Evolutionary conservation across 2,329 filamentous ascomycete genomes (phyloP).

Genomic region (Fusarium longipes): DNA sequence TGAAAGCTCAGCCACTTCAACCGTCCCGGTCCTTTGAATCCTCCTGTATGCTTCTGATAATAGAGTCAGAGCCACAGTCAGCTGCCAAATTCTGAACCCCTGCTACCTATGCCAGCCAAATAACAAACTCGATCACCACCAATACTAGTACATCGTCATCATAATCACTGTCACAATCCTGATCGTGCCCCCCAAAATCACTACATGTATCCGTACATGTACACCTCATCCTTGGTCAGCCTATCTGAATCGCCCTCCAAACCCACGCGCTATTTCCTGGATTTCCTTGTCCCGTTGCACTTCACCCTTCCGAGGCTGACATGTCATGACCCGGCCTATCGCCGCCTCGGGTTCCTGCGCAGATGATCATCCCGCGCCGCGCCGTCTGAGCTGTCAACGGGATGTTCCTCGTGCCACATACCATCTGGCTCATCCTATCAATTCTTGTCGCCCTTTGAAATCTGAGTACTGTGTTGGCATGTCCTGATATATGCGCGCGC

Average conservation of each 20-base stretch:
- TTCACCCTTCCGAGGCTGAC: constrained; percentile 15
- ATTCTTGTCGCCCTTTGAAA: constrained; percentile 13
- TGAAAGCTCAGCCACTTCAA: constrained; percentile 11
- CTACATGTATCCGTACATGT: constrained; percentile 12
- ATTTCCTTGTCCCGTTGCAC: constrained; percentile 9
- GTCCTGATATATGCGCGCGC: constrained; percentile 25
- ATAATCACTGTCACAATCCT: constrained; percentile 14
- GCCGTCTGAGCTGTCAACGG: constrained; percentile 43
- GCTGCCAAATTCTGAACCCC: constrained; percentile 9
- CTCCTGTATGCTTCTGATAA: neutral
- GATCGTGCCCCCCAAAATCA: constrained; percentile 14
- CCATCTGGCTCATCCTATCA: constrained; percentile 37
- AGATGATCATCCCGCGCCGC: constrained; percentile 46
- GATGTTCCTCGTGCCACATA: constrained; percentile 25
- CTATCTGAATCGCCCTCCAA: neutral
- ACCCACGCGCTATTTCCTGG: constrained; percentile 42
- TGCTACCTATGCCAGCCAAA: constrained; percentile 13
- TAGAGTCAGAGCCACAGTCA: constrained; percentile 3
- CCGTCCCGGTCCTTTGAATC: neutral
- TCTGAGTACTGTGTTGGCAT: constrained; percentile 14
- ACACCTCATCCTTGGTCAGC: neutral
- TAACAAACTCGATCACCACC: constrained; percentile 15
- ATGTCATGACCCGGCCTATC: constrained; percentile 38
- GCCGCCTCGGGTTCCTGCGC: constrained; percentile 48
- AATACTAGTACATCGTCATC: constrained; percentile 8